Evolutionary conservation across 164 flowering plant genomes (phyloP).

Genomic region (Nelumbo lutea): DNA sequence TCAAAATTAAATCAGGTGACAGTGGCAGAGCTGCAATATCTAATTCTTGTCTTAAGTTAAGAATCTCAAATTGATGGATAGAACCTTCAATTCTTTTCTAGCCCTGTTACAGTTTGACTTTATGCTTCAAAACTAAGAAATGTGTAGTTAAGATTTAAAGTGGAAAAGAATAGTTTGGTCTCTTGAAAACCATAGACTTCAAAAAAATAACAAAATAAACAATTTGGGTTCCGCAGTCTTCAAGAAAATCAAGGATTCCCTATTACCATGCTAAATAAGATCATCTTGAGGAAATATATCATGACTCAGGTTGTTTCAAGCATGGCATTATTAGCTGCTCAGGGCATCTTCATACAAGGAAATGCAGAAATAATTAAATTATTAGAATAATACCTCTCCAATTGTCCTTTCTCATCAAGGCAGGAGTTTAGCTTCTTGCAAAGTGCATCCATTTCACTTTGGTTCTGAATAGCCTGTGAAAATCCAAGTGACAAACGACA

Average conservation of each 20-base stretch:
- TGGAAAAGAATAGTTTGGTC: neutral
- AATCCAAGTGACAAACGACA: neutral
- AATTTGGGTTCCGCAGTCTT: neutral
- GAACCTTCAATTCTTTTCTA: too few relatives aligned
- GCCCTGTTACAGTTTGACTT: too few relatives aligned
- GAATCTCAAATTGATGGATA: too few relatives aligned
- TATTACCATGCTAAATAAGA: too few relatives aligned
- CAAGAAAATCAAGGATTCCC: neutral
- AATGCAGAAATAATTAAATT: neutral
- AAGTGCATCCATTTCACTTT: constrained; percentile 66
- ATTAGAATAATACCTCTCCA: constrained; percentile 56
- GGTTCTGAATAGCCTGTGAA: constrained; percentile 77
- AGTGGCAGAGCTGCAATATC: too few relatives aligned
- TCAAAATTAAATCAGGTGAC: too few relatives aligned
- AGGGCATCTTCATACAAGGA: too few relatives aligned
- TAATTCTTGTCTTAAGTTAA: too few relatives aligned
- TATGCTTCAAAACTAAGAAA: too few relatives aligned
- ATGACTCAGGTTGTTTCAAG: too few relatives aligned
- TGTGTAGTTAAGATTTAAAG: neutral
- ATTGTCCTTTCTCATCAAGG: constrained; percentile 64
- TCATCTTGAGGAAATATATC: too few relatives aligned
- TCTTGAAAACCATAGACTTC: neutral
- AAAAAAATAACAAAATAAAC: neutral
- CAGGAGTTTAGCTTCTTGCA: constrained; percentile 49
- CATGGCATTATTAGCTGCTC: too few relatives aligned